Base-by-base conservation (phyloP, 768 basidiomycete species). In the Boletus rufocinnamomeus region DNA sequence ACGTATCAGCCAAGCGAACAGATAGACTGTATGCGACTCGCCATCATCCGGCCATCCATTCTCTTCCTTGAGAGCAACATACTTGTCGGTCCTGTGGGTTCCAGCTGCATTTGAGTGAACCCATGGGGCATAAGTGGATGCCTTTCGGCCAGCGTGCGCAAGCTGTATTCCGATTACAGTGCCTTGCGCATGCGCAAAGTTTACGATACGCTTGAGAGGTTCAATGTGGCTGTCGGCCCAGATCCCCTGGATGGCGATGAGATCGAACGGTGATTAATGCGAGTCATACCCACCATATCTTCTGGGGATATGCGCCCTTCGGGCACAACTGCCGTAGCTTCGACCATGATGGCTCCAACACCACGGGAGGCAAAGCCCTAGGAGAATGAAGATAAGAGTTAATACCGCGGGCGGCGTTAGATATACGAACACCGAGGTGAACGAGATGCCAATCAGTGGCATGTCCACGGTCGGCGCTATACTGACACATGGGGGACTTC, bases 371-470 rank as follows among this genome's bases (percentile, higher is more conserved):
- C 89, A 63, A 86, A 82, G 1, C 80, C 81, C 82, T 84, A 56
- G 11, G 56, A 40, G 34, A 46, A 28, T n/a, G 54, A 32, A 17
- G 14, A 46, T 50, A 6, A 46, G 46, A n/a, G 5, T 25, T 41
- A 23, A 28, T 28, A 14, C 13, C 1, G 8, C 11, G 16, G 9
- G 25, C 4, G 40, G 40, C 0, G 44, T 13, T 45, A 9, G 49
- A 49, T 6, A 27, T 32, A 71, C 70, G 64, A 60, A 83, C 84
- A 2, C 88, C 89, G 35, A 90, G 78, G 67, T 93, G 89, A 19
- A 91, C 88, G 5, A 93, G 72, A 69, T 94, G 93, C 85, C 87
- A 93, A 61, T 92, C 88, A 1, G 91, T 91, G 4, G 85, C 84
- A 64, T 89, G 84, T 0, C 91, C 91, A 52, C 86, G 75, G 46